These are phyloP conservation scores for Neocatenulostroma microsporum DNA, from an alignment of 2,329 filamentous ascomycete species.

Conservation along the genomic window DNA sequence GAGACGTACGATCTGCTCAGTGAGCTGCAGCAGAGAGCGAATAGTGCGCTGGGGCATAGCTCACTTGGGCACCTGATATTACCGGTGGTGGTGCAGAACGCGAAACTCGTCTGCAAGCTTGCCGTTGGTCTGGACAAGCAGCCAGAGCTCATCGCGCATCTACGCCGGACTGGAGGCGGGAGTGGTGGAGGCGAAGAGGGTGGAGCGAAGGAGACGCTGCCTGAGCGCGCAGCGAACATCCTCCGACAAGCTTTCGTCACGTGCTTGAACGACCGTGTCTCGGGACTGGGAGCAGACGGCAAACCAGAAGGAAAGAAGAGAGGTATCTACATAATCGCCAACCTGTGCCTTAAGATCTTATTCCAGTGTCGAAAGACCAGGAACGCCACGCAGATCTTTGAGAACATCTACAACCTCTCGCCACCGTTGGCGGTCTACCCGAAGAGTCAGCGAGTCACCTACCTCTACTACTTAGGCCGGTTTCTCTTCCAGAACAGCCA, in stretches of 20 bases:
- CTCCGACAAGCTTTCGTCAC: constrained; percentile 87
- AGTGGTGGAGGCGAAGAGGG: constrained; percentile 47
- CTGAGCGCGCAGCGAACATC: constrained; percentile 80
- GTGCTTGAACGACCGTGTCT: constrained; percentile 72
- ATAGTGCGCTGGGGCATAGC: constrained; percentile 71
- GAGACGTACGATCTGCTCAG: constrained; percentile 68
- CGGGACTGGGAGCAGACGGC: constrained; percentile 46
- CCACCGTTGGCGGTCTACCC: constrained; percentile 76
- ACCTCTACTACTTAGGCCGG: constrained; percentile 87
- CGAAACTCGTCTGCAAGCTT: constrained; percentile 68
- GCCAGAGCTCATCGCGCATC: constrained; percentile 64
- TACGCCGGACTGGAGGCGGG: constrained; percentile 32
- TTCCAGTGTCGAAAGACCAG: constrained; percentile 81
- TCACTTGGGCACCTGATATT: constrained; percentile 75
- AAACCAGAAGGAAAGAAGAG: constrained; percentile 75
- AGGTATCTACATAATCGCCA: constrained; percentile 86
- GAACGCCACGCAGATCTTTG: constrained; percentile 80
- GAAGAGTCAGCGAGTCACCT: constrained; percentile 79
- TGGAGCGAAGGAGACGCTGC: constrained; percentile 66
- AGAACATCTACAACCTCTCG: constrained; percentile 75
- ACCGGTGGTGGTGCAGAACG: constrained; percentile 74
- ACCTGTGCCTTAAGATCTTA: constrained; percentile 78
- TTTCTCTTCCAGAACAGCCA: constrained; percentile 82
- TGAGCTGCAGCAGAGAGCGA: constrained; percentile 70
- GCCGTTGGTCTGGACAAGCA: constrained; percentile 76